A percentile compares a stretch with the other conserved stretches of the same genome.
Evolutionary conservation across 2,329 filamentous ascomycete species (phyloP).

Genomic region (Xylaria sp.): DNA sequence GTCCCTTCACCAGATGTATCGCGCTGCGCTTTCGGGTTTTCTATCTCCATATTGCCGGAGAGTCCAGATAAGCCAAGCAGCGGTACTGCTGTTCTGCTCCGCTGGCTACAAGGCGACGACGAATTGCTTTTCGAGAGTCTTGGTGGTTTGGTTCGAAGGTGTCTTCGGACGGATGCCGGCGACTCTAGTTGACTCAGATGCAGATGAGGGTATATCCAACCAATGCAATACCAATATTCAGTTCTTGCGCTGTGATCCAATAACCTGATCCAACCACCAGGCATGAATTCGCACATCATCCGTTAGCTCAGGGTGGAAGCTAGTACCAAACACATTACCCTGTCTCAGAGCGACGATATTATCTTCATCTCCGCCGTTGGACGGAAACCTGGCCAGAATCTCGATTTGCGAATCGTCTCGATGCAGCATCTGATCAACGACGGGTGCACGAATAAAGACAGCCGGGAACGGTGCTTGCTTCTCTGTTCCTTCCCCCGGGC

Average conservation of each 20-base stretch:
- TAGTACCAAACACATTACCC: constrained; percentile 92
- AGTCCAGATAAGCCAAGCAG: constrained; percentile 47
- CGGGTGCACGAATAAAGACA: constrained; percentile 93
- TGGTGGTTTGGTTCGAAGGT: constrained; percentile 67
- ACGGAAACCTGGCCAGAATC: constrained; percentile 62
- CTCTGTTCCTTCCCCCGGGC: constrained; percentile 42
- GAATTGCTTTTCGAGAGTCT: constrained; percentile 85
- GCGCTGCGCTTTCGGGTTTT: constrained; percentile 66
- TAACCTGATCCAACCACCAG: constrained; percentile 88
- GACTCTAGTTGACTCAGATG: not conserved
- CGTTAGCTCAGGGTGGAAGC: constrained; percentile 95
- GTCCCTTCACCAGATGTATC: constrained; percentile 42
- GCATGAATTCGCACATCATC: constrained; percentile 86
- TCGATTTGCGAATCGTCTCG: constrained; percentile 49
- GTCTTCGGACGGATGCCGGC: constrained; percentile 24
- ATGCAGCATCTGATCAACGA: constrained; percentile 82
- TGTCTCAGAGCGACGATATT: constrained; percentile 91
- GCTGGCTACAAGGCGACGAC: constrained; percentile 82
- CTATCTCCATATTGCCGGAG: constrained; percentile 59
- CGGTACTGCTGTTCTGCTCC: constrained; percentile 61
- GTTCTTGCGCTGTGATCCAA: constrained; percentile 38
- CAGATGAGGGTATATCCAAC: not conserved
- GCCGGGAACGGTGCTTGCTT: constrained; percentile 71
- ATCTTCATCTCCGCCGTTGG: constrained; percentile 59
- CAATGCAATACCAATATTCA: constrained; percentile 6